Conservation (phyloP, 78 protist genomes). For the Dictyostelium capitatum region DNA sequence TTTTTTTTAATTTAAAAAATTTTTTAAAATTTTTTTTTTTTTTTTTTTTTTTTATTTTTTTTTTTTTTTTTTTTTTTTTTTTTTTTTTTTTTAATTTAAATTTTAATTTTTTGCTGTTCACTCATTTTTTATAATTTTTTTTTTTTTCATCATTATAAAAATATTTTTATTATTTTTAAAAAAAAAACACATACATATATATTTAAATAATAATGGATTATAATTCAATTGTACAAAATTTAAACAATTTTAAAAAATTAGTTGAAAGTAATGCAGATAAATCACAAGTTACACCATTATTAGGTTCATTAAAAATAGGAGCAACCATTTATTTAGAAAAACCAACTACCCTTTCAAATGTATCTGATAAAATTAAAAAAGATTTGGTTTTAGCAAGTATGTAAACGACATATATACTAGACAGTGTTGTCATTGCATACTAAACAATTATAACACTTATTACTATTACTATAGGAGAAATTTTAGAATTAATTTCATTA, state of each 20-base stretch:
- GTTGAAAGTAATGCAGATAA: neutral
- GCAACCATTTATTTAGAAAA: slow-evolving; percentile 14
- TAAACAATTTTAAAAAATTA: slow-evolving; percentile 23
- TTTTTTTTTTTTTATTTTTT: neutral
- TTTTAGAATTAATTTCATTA: slow-evolving; percentile 67
- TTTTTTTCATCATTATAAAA: neutral
- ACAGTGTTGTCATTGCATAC: too few relatives aligned
- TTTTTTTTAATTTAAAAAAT: too few relatives aligned
- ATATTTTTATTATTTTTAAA: neutral
- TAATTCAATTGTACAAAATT: neutral
- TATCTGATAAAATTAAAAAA: slow-evolving; percentile 22
- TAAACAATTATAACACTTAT: too few relatives aligned
- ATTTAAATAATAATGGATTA: slow-evolving; percentile 23
- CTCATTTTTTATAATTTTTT: neutral
- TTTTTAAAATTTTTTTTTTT: neutral
- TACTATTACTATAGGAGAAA: slow-evolving; percentile 56
- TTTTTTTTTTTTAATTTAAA: neutral
- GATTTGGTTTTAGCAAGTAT: slow-evolving; percentile 44
- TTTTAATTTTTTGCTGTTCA: neutral
- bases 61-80: neutral
- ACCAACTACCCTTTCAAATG: slow-evolving; percentile 10
- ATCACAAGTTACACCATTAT: neutral
- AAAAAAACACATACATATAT: neutral
- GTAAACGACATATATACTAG: neutral
- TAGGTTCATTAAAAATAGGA: slow-evolving; percentile 12